Base-by-base conservation (phyloP, 768 basidiomycete species). In the Tricholoma terreum region DNA sequence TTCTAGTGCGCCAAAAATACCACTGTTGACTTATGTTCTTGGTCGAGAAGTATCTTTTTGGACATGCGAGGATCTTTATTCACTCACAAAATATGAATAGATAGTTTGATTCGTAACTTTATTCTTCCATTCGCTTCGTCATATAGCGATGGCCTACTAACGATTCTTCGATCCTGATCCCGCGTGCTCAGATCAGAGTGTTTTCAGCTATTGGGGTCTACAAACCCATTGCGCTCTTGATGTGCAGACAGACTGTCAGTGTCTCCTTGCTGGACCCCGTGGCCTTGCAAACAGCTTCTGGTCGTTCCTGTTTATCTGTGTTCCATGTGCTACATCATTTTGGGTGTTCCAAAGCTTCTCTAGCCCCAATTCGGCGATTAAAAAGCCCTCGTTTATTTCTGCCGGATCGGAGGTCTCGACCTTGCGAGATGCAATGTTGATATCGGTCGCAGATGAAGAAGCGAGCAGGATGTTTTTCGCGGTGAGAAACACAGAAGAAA, bases 331-430 rank as follows among this genome's bases (percentile, higher is more conserved):
- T 15, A 19, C 38, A 34, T 36, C 10, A 42, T 24, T 24, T 15
- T 19, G 38, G 3, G 35, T 49, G 40, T 6, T 31, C 36, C 48
- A 38, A 36, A 45, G 21, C 21, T 27, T 38, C 36, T 57, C 54
- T 11, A 65, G 34, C 6, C 77, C 79, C 19, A 95, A 75, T 62
- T 88, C 85, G 10, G 77, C 69, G 56, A 74, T 79, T 54, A 97
- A 69, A 64, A 79, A 87, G 0, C 73, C 71, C 63, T 85, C 86
- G 35, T 85, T 80, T 12, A 97, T 61, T 64, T 95, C 94, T 14
- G 63, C 59, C 0, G 91, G 88, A 62, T 92, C 86, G 0, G 90
- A 90, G 0, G 91, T 95, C 68, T 96, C 91, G 54, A 95, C 77
- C 76, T 84, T 95, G 65, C 82, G 80, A 15, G 81, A 63, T 2